phyloP scores from a whole-genome alignment of 169 alveolate genomes.

The Plasmodium ovale region DNA sequence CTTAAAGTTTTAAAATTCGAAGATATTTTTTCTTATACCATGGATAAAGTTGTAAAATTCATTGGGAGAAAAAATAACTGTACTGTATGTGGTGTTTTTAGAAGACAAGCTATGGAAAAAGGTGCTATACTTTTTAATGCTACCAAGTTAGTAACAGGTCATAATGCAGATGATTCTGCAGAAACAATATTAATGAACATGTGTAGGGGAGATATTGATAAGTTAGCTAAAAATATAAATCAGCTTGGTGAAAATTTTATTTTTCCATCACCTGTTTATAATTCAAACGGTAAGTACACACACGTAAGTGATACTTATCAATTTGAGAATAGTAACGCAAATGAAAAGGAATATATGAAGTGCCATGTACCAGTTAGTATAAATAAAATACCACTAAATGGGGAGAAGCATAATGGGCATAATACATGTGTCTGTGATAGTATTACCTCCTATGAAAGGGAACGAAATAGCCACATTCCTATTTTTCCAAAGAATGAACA shows the following conservation, averaged over 20 bases:
- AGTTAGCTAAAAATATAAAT: slow-evolving; percentile 91
- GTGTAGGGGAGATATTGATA: slow-evolving; percentile 96
- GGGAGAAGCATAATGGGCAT: no score
- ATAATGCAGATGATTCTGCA: slow-evolving; percentile 98
- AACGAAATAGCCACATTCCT: no score
- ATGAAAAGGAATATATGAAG: no score
- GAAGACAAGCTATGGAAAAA: slow-evolving; percentile 97
- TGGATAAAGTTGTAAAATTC: slow-evolving; percentile 96
- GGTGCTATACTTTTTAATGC: slow-evolving; percentile 95
- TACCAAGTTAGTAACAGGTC: slow-evolving; percentile 97
- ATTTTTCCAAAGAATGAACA: slow-evolving; percentile 74
- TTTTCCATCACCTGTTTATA: not conserved
- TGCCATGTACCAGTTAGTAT: no score
- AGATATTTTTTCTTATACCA: slow-evolving; percentile 95
- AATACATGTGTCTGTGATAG: not conserved
- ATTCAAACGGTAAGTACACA: not conserved
- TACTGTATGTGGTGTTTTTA: slow-evolving; percentile 98
- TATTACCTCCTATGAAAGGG: not conserved
- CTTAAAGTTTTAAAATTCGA: slow-evolving; percentile 91
- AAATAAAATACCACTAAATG: no score
- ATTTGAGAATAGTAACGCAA: not conserved
- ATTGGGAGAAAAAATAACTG: slow-evolving; percentile 95
- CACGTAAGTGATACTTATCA: not conserved
- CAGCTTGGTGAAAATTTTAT: slow-evolving; percentile 28
- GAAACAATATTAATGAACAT: slow-evolving; percentile 97